A percentile compares a stretch with the other conserved stretches of the same genome.
Conservation (phyloP, 2,329 filamentous ascomycete species). For the Alternaria consortialis region DNA sequence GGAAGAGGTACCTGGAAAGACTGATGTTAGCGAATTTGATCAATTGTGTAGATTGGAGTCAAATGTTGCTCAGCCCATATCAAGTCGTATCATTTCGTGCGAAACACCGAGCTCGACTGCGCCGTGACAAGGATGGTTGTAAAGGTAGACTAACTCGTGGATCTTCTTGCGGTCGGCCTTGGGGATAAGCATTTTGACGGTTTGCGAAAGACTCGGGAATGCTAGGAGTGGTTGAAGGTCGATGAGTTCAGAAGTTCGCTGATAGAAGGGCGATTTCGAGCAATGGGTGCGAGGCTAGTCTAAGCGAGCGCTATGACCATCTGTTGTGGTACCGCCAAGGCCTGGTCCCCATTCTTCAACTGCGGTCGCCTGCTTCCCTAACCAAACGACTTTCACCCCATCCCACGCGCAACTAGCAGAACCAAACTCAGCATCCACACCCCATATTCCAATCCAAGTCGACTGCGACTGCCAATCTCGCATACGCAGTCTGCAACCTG, state of each 20-base stretch:
- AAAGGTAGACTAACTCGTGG: conserved; percentile 87
- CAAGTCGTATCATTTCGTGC: conserved; percentile 42
- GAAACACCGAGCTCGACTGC: conserved; percentile 40
- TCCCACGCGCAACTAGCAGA: neutral
- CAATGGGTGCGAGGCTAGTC: conserved; percentile 21
- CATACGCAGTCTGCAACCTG: neutral
- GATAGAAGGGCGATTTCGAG: conserved; percentile 20
- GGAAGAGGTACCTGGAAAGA: conserved; percentile 52
- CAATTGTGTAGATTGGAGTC: conserved; percentile 18
- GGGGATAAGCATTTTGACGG: conserved; percentile 83
- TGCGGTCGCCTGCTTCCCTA: neutral
- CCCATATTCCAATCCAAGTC: neutral
- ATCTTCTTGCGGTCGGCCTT: conserved; percentile 99
- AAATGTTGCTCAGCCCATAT: conserved; percentile 32
- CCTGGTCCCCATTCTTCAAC: neutral
- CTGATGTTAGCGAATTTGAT: conserved; percentile 33
- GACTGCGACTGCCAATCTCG: neutral
- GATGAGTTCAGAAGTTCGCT: conserved; percentile 28
- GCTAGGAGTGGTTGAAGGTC: conserved; percentile 29
- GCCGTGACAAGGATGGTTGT: conserved; percentile 25
- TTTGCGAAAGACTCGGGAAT: conserved; percentile 39
- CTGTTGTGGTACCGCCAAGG: conserved; percentile 9
- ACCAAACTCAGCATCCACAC: neutral
- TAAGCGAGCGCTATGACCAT: conserved; percentile 26
- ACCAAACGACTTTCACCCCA: conserved; percentile 5